These are phyloP conservation scores for Pythium vanterpoolii DNA, from an alignment of 352 stramenopile species.

Conservation along the genomic window DNA sequence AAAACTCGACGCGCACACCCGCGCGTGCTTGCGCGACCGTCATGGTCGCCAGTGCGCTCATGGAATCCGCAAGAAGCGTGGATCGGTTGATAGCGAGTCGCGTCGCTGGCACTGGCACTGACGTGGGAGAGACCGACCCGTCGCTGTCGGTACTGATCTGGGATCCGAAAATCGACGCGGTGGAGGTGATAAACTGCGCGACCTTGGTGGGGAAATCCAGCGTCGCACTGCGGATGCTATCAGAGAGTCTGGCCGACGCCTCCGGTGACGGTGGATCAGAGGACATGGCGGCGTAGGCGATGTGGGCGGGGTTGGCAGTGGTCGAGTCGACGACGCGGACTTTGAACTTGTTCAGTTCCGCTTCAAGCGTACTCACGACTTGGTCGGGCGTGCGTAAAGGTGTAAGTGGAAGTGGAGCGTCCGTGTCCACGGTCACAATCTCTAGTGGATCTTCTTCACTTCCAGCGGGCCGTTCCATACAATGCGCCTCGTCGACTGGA, in stretches of 20 bases:
- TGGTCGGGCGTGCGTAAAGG: neutral
- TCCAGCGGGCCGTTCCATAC: neutral
- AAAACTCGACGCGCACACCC: slow-evolving; percentile 56
- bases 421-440: neutral
- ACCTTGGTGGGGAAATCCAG: slow-evolving; percentile 15
- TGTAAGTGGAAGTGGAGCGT: neutral
- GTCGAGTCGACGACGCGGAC: neutral
- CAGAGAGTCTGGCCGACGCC: neutral
- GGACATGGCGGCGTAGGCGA: neutral
- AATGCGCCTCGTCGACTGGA: neutral
- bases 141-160: neutral
- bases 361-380: neutral
- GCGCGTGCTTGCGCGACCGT: neutral
- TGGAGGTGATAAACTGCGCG: slow-evolving; percentile 12
- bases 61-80: slow-evolving; percentile 8
- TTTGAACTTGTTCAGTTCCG: neutral
- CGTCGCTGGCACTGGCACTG: neutral
- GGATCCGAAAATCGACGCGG: neutral
- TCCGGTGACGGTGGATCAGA: neutral
- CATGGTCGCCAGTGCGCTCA: slow-evolving; percentile 1
- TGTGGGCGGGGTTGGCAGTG: neutral
- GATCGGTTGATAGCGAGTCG: slow-evolving; percentile 5
- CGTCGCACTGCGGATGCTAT: neutral
- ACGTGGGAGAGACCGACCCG: too few relatives aligned
- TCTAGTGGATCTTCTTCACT: neutral